Evolutionary conservation across 768 basidiomycete genomes (phyloP).

Genomic region (Strobilomyces echinocephalus): DNA sequence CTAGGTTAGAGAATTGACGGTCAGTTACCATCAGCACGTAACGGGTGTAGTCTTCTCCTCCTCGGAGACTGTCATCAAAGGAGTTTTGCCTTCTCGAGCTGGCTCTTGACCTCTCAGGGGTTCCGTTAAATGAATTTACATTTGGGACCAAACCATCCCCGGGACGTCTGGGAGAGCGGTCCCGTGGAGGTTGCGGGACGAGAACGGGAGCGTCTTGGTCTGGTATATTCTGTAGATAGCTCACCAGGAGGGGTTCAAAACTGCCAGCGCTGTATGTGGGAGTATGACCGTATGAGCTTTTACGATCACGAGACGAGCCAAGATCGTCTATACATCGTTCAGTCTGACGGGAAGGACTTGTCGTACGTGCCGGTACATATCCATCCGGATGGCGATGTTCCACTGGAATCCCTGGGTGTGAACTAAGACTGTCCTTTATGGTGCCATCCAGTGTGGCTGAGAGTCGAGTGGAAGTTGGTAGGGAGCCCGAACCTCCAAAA

Average conservation of each 20-base stretch:
- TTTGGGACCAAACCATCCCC: constrained; percentile 1
- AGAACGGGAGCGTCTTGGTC: constrained; percentile 16
- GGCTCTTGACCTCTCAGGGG: constrained; percentile 26
- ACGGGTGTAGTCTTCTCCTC: constrained; percentile 53
- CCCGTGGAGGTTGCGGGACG: constrained; percentile 29
- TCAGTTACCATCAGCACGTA: constrained; percentile 50
- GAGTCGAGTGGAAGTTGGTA: constrained; percentile 30
- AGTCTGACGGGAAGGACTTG: constrained; percentile 40
- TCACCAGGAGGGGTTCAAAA: constrained; percentile 55
- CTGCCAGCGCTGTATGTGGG: constrained; percentile 52
- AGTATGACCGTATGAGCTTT: constrained; percentile 37
- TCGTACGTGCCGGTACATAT: constrained; percentile 45
- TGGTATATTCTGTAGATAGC: constrained; percentile 32
- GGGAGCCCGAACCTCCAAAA: constrained; percentile 15
- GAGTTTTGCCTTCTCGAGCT: constrained; percentile 20
- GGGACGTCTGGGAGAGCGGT: constrained; percentile 12
- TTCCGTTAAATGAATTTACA: constrained; percentile 15
- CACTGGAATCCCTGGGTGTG: constrained; percentile 43
- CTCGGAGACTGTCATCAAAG: constrained; percentile 30
- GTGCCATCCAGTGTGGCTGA: constrained; percentile 27
- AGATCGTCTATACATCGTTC: constrained; percentile 18
- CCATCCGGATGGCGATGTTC: constrained; percentile 29
- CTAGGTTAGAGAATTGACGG: neutral
- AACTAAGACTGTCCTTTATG: constrained; percentile 38
- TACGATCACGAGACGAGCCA: constrained; percentile 27